Percentiles rank a stretch among this genome's conserved stretches.
Evolutionary conservation across 2,329 filamentous ascomycete genomes (phyloP).

Genomic region (Coniochaeta sp.): DNA sequence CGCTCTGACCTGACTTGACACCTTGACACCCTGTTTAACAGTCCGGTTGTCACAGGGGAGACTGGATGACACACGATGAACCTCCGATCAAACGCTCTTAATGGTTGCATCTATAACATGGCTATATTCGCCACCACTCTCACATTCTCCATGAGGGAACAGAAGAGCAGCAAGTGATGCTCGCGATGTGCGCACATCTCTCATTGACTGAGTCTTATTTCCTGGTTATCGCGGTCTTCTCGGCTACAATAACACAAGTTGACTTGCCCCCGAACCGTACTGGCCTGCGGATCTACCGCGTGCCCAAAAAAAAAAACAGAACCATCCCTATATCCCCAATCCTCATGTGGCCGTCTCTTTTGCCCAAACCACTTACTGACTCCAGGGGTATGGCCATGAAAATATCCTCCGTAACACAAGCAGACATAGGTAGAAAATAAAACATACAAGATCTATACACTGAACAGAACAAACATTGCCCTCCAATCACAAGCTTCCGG

Average conservation of each 20-base stretch:
- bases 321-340: not conserved
- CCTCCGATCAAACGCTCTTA: not conserved
- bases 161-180: not conserved
- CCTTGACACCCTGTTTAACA: not conserved
- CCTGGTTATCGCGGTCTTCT: too few relatives aligned
- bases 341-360: not conserved
- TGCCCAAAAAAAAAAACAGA: not conserved
- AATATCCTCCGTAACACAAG: not conserved
- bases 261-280: not conserved
- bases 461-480: not conserved
- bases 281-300: not conserved
- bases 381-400: not conserved
- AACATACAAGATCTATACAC: not conserved
- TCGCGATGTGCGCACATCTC: constrained; percentile 1
- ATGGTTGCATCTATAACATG: not conserved
- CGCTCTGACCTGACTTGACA: not conserved
- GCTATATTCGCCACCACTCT: not conserved
- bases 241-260: not conserved
- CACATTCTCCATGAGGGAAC: not conserved
- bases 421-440: not conserved
- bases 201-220: not conserved
- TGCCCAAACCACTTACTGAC: not conserved
- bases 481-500: not conserved
- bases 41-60: not conserved
- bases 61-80: not conserved